These are phyloP conservation scores for Rubroboletus satanas DNA, from an alignment of 768 basidiomycete genomes.

Conservation along the genomic window DNA sequence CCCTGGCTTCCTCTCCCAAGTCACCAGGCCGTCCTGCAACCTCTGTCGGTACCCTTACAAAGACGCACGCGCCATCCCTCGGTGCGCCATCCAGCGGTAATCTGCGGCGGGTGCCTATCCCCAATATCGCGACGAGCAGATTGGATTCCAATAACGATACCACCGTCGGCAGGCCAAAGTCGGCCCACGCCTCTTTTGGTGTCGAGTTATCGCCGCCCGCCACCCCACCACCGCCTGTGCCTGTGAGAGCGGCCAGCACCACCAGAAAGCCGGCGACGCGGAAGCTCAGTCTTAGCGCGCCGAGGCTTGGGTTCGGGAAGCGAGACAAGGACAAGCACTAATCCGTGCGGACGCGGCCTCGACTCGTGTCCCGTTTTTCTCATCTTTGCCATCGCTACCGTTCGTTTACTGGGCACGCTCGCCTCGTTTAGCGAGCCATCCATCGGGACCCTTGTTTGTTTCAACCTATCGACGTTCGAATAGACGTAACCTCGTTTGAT, in stretches of 20 bases:
- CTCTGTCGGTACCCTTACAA: conserved; percentile 30
- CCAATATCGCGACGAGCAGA: neutral
- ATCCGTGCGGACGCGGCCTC: conserved; percentile 10
- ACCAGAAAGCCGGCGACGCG: conserved; percentile 43
- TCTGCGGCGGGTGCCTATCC: conserved; percentile 1
- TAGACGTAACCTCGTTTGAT: conserved; percentile 14
- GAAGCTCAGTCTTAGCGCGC: conserved; percentile 66
- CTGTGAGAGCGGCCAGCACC: conserved; percentile 18
- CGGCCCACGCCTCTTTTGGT: conserved; percentile 25
- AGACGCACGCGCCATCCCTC: conserved; percentile 3
- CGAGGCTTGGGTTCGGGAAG: conserved; percentile 54
- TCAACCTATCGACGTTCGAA: neutral
- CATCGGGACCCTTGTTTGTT: neutral
- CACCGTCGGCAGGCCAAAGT: conserved; percentile 20
- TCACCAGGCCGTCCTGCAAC: conserved; percentile 37
- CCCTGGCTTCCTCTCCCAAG: conserved; percentile 7
- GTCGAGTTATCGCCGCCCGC: conserved; percentile 12
- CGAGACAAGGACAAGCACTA: conserved; percentile 46
- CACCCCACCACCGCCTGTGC: conserved; percentile 10
- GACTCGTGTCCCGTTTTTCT: neutral
- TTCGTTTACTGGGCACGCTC: neutral
- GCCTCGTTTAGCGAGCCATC: neutral
- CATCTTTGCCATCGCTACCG: neutral
- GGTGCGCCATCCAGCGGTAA: neutral
- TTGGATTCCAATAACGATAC: neutral